These are phyloP conservation scores for Aquilaria malaccensis DNA, from an alignment of 345 rosid genomes.

Conservation along the genomic window DNA sequence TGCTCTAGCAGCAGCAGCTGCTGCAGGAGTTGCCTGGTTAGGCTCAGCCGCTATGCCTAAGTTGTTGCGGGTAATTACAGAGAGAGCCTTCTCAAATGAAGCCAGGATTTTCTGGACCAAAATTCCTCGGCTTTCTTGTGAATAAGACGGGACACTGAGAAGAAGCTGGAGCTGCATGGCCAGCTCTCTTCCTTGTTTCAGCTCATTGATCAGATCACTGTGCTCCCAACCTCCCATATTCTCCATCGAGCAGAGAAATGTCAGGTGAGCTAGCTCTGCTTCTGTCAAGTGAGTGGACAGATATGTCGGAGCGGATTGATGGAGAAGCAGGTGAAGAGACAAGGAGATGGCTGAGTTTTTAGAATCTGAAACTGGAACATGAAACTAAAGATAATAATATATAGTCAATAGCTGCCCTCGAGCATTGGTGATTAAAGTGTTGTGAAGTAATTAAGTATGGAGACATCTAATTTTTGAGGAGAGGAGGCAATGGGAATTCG, in stretches of 20 bases:
- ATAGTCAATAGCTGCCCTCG: no score
- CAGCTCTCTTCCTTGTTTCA: conserved; percentile 51
- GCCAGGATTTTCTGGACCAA: conserved; percentile 41
- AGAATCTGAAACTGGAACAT: background rate
- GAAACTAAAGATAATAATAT: no score
- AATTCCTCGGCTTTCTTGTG: conserved; percentile 32
- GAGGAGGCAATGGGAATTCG: background rate
- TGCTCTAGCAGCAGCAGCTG: conserved; percentile 5
- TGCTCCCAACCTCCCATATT: conserved; percentile 45
- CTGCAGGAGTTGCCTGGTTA: conserved; percentile 2
- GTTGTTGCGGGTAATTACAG: conserved; percentile 31
- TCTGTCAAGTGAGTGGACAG: background rate
- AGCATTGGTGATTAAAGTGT: no score
- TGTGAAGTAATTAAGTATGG: background rate
- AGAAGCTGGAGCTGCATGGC: conserved; percentile 44
- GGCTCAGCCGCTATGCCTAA: conserved; percentile 4
- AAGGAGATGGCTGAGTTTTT: no score
- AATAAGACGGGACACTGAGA: conserved; percentile 37
- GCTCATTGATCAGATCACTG: conserved; percentile 41
- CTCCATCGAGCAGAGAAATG: conserved; percentile 14
- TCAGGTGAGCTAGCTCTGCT: background rate
- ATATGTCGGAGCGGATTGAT: background rate
- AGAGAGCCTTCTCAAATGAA: conserved; percentile 57
- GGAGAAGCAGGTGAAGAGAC: background rate
- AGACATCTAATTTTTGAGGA: background rate